A percentile compares a stretch with the other conserved stretches of the same genome.
phyloP scores from a whole-genome alignment of 306 rosid species.

The Calophaca sinica region DNA sequence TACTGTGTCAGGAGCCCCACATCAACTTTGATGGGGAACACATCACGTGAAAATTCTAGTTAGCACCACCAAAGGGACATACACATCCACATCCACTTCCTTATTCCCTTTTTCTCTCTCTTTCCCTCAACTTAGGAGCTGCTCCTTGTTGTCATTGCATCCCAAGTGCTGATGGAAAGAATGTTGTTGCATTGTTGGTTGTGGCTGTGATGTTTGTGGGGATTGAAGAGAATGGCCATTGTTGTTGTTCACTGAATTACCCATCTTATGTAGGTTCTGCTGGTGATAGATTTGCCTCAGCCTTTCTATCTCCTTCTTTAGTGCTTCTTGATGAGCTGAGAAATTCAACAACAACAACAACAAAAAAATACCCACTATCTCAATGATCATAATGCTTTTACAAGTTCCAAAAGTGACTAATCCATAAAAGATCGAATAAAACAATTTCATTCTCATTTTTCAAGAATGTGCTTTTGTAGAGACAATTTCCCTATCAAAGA shows the following conservation, averaged over 20 bases:
- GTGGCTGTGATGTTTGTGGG: constrained; percentile 43
- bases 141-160: constrained; percentile 48
- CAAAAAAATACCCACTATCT: constrained; percentile 16
- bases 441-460: constrained; percentile 18
- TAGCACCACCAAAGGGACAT: constrained; percentile 44
- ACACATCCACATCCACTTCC: constrained; percentile 9
- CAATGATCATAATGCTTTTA: constrained; percentile 19
- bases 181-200: constrained; percentile 26
- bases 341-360: neutral
- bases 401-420: constrained; percentile 13
- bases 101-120: neutral
- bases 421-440: constrained; percentile 28
- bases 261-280: constrained; percentile 72
- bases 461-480: constrained; percentile 35
- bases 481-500: neutral
- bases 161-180: constrained; percentile 42
- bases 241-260: constrained; percentile 40
- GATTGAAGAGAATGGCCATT: constrained; percentile 43
- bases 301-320: constrained; percentile 91
- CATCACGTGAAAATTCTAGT: constrained; percentile 66
- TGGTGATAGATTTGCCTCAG: constrained; percentile 87
- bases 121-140: constrained; percentile 52
- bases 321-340: constrained; percentile 93
- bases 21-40: constrained; percentile 56
- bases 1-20: constrained; percentile 55